Percentiles rank a stretch among this genome's conserved stretches.
These are phyloP conservation scores for Mallotus nudiflorus DNA, from an alignment of 345 rosid genomes.

Conservation along the genomic window DNA sequence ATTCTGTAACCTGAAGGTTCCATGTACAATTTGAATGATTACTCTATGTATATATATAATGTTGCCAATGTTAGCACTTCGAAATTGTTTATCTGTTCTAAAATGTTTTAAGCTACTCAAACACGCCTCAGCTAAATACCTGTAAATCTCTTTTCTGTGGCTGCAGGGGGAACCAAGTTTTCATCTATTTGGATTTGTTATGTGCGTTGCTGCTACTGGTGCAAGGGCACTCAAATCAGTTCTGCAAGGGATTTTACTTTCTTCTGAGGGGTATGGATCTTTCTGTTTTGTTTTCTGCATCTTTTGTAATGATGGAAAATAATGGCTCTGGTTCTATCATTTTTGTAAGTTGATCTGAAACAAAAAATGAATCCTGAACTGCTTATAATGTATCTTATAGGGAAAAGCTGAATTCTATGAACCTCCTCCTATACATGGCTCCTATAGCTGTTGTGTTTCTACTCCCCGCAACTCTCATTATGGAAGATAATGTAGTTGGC, in stretches of 20 bases:
- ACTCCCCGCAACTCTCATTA: slow-evolving; percentile 88
- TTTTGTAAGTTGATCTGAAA: not conserved
- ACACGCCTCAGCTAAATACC: not conserved
- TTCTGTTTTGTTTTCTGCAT: slow-evolving; percentile 1
- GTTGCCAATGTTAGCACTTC: too few relatives aligned
- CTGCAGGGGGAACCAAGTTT: slow-evolving; percentile 94
- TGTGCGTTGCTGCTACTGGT: slow-evolving; percentile 92
- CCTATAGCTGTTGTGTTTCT: slow-evolving; percentile 92
- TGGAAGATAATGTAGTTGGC: slow-evolving; percentile 96
- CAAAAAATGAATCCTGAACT: slow-evolving; percentile 22
- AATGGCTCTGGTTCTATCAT: not conserved
- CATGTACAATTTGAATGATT: not conserved
- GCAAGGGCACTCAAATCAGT: slow-evolving; percentile 98
- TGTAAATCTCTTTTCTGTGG: slow-evolving; percentile 15
- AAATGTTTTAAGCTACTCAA: not conserved
- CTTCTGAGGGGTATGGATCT: slow-evolving; percentile 86
- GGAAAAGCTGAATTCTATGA: slow-evolving; percentile 99
- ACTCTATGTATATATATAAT: too few relatives aligned
- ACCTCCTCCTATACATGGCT: slow-evolving; percentile 97
- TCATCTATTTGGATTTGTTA: slow-evolving; percentile 92
- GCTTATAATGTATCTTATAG: slow-evolving; percentile 37
- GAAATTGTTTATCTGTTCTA: too few relatives aligned
- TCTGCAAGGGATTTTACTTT: slow-evolving; percentile 93
- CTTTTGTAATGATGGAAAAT: not conserved
- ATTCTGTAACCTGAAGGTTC: not conserved